Conservation (phyloP, 2,329 filamentous ascomycete species). For the Cryphonectria nitschkei region DNA sequence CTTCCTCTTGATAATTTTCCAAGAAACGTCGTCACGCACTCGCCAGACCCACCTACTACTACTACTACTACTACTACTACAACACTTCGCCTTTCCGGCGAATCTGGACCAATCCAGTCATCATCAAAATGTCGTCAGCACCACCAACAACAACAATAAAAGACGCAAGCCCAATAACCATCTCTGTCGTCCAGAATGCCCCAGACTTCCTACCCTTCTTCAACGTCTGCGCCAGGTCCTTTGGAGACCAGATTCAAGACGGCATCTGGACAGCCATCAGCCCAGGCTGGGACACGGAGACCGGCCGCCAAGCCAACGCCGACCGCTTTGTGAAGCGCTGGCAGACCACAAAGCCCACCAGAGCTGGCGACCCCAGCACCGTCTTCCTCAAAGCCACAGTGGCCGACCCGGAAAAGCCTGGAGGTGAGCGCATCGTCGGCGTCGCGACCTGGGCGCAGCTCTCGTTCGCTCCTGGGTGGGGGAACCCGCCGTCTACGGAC, state of each 20-base stretch:
- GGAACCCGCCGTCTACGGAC: constrained; percentile 44
- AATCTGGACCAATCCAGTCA: not conserved
- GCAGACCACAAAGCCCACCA: constrained; percentile 44
- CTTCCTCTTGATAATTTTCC: not conserved
- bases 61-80: not conserved
- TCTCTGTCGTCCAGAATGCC: not conserved
- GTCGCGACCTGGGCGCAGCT: constrained; percentile 59
- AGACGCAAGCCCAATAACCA: not conserved
- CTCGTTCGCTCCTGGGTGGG: constrained; percentile 52
- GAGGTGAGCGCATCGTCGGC: constrained; percentile 47
- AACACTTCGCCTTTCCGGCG: not conserved
- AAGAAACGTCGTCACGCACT: not conserved
- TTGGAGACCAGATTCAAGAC: constrained; percentile 56
- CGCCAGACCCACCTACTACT: not conserved
- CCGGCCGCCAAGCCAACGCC: constrained; percentile 44
- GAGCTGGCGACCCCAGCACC: constrained; percentile 50
- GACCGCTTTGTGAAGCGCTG: constrained; percentile 48
- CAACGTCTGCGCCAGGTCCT: constrained; percentile 41
- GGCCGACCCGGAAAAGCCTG: constrained; percentile 33
- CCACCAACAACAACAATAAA: not conserved
- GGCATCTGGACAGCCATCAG: constrained; percentile 55
- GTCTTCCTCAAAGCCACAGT: constrained; percentile 59
- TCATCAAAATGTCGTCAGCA: not conserved
- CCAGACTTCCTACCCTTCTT: not conserved
- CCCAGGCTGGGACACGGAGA: constrained; percentile 57